These are phyloP conservation scores for Polytrichum formosum DNA, from an alignment of 225 moss, liverwort and hornwort species.

Conservation along the genomic window DNA sequence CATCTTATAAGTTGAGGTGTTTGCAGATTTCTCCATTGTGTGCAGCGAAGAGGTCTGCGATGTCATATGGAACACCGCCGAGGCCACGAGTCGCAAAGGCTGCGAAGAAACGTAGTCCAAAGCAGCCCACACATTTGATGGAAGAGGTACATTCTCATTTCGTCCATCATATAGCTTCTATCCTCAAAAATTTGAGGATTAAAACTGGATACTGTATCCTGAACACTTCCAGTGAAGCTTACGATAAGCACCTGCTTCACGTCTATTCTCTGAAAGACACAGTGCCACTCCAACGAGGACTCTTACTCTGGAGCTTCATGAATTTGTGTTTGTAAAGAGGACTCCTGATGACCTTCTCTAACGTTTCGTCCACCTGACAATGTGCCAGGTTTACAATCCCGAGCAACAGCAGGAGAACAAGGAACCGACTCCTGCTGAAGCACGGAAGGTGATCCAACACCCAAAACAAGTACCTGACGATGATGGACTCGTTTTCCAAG, in stretches of 20 bases:
- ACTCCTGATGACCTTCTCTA: neutral
- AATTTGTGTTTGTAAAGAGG: too few species aligned
- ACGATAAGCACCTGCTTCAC: too few species aligned
- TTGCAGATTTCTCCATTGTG: constrained; percentile 41
- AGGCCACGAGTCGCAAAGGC: constrained; percentile 37
- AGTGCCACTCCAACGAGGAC: neutral
- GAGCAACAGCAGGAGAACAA: constrained; percentile 33
- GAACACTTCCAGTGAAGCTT: neutral
- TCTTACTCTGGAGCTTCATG: neutral
- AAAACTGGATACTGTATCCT: neutral
- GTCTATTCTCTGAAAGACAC: neutral
- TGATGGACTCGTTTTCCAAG: constrained; percentile 23
- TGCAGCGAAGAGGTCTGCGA: constrained; percentile 26
- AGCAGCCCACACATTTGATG: constrained; percentile 17
- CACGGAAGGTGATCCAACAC: constrained; percentile 11
- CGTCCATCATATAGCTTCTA: neutral
- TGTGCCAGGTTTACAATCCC: constrained; percentile 28
- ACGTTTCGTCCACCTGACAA: constrained; percentile 2
- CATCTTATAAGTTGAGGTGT: constrained; percentile 13
- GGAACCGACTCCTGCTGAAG: constrained; percentile 11
- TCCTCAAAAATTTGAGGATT: neutral
- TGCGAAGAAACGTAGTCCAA: constrained; percentile 37
- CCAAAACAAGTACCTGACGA: constrained; percentile 16
- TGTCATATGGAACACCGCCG: constrained; percentile 35
- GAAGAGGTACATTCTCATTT: constrained; percentile 36